Conservation (phyloP, 139 green algal species). For the Ostreobium quekettii region DNA sequence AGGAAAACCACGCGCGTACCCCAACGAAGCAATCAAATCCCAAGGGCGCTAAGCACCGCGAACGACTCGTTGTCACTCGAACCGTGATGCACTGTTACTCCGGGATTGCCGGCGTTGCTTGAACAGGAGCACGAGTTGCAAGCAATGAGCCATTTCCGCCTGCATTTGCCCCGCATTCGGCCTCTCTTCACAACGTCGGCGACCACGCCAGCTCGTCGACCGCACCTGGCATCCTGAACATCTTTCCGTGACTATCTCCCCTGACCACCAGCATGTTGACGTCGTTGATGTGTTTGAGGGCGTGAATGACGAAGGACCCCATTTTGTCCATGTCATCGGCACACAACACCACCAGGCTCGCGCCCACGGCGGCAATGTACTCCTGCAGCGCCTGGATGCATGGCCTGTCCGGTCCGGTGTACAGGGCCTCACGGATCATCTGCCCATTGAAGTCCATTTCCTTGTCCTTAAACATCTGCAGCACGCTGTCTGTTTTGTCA, state of each 20-base stretch:
- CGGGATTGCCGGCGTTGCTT: no score
- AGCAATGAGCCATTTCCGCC: no score
- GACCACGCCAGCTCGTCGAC: no score
- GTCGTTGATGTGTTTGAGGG: background rate
- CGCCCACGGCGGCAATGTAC: background rate
- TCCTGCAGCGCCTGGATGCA: background rate
- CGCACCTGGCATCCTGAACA: background rate
- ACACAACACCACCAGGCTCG: background rate
- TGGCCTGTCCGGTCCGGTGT: background rate
- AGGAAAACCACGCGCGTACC: no score
- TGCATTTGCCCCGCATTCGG: no score
- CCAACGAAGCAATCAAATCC: no score
- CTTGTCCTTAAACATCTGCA: background rate
- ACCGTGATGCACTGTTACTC: no score
- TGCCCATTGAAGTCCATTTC: background rate
- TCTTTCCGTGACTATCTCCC: background rate
- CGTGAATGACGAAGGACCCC: conserved; percentile 1
- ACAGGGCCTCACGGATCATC: background rate
- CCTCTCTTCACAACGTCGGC: no score
- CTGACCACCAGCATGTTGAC: background rate
- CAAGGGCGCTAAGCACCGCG: no score
- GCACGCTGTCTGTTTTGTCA: background rate
- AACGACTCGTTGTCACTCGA: no score
- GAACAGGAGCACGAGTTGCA: no score
- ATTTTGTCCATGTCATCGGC: background rate